Evolutionary conservation across 2,329 filamentous ascomycete species (phyloP).

Genomic region (Neopestalotiopsis rosae): DNA sequence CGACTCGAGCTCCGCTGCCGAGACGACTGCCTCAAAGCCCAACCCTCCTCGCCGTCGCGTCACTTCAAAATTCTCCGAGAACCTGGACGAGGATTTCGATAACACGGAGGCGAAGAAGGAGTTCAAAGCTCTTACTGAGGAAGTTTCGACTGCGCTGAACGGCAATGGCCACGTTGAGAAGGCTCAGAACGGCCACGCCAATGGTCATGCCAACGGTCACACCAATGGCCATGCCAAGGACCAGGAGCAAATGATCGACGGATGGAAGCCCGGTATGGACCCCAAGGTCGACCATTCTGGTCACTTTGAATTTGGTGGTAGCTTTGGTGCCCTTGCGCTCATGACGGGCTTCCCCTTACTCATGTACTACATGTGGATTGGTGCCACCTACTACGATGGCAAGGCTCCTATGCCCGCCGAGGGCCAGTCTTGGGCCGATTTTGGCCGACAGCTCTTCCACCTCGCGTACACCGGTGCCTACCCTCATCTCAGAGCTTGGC

Average conservation of each 20-base stretch:
- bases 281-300: slow-evolving; percentile 68
- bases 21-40: slow-evolving; percentile 42
- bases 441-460: slow-evolving; percentile 71
- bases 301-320: slow-evolving; percentile 85
- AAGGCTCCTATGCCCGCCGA: slow-evolving; percentile 72
- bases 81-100: slow-evolving; percentile 50
- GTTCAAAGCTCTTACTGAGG: slow-evolving; percentile 34
- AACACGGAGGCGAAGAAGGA: slow-evolving; percentile 33
- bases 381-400: slow-evolving; percentile 89
- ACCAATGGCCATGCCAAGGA: slow-evolving; percentile 36
- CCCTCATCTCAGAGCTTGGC: slow-evolving; percentile 82
- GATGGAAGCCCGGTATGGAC: slow-evolving; percentile 64
- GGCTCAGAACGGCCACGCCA: slow-evolving; percentile 33
- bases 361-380: slow-evolving; percentile 99
- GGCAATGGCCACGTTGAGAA: slow-evolving; percentile 32
- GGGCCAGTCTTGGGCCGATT: slow-evolving; percentile 73
- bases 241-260: slow-evolving; percentile 51
- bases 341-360: slow-evolving; percentile 93
- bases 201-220: slow-evolving; percentile 35
- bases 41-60: slow-evolving; percentile 50
- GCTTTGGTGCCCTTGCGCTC: slow-evolving; percentile 78
- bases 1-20: slow-evolving; percentile 54
- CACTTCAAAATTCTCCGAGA: slow-evolving; percentile 54
- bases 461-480: slow-evolving; percentile 85
- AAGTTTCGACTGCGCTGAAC: slow-evolving; percentile 27